These are phyloP conservation scores for Aspergillus taichungensis DNA, from an alignment of 495 filamentous ascomycete genomes.

Conservation along the genomic window DNA sequence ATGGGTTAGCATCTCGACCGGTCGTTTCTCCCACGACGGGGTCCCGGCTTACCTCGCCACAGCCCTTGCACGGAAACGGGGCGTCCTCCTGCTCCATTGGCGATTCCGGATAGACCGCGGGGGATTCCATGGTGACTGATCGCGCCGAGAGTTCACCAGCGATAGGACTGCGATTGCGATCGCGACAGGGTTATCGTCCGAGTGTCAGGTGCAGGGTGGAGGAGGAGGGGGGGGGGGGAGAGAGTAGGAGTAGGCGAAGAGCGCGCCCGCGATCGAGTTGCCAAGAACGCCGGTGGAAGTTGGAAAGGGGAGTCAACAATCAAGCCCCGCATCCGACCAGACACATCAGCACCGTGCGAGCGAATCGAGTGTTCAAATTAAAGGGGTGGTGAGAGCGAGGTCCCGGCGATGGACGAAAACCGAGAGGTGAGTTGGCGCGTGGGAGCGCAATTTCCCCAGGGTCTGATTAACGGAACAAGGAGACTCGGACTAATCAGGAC, in stretches of 20 bases:
- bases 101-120: conserved; percentile 60
- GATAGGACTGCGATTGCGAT: neutral
- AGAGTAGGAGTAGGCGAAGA: neutral
- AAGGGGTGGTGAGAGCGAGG: neutral
- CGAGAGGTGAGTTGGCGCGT: no score
- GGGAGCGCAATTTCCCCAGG: no score
- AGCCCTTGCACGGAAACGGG: conserved; percentile 90
- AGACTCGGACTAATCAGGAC: no score
- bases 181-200: neutral
- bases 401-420: no score
- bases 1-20: conserved; percentile 8
- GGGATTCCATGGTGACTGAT: conserved; percentile 31
- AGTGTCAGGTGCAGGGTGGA: neutral
- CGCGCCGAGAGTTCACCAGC: conserved; percentile 1
- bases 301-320: conserved; percentile 2
- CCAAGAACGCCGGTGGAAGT: conserved; percentile 8
- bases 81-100: conserved; percentile 83
- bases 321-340: conserved; percentile 11
- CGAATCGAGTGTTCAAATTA: neutral
- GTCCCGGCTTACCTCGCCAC: conserved; percentile 69
- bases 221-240: neutral
- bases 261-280: conserved; percentile 9
- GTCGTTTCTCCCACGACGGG: neutral
- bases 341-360: conserved; percentile 2
- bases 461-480: no score